Evolutionary conservation across 2,329 filamentous ascomycete species (phyloP), one percentile per base, ranked within the genome.

Genomic region (Pestalotiopsis sp.): DNA sequence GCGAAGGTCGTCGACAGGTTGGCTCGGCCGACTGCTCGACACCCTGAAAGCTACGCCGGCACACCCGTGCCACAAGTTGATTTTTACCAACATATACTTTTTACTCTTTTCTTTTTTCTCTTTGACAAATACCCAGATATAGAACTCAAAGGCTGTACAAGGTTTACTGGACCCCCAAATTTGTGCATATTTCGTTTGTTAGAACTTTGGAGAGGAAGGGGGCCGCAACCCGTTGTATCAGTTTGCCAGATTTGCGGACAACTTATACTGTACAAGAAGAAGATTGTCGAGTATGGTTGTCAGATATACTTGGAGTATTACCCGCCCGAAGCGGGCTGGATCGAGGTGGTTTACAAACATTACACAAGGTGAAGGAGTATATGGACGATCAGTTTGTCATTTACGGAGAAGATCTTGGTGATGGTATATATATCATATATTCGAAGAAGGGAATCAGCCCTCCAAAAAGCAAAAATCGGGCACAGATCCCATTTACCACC

Each of bases 81-180:
- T 59, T 25, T 59, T 20, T 36, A 36, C 31, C 31, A 36, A 36
- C 31, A 36, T 36, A 36, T 71, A 69, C 31, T 66, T 66, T 56
- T 41, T 23, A 65, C 62, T 65, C 62, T 72, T 72, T 75, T 75
- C 70, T 68, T 70, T 70, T 63, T 71, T 69, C 71, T 73, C 71
- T 72, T 75, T 75, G 70, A 68, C 77, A 73, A 78, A 78, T 78
- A 78, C 77, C 77, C 70, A 76, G 73, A 67, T 77, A 78, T 79
- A 78, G 76, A 78, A 71, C 76, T 78, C 72, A 57, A 70, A 72
- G 72, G 70, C 72, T 72, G 73, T 66, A 76, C 75, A 73, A 70
- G 72, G 75, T 74, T 36, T 71, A 66, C 60, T 71, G 67, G 70
- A 69, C 61, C 72, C 73, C 70, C 61, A 66, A 23, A 67, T 70